Evolutionary conservation across 169 alveolate genomes (phyloP).

Genomic region (Perkinsus chesapeaki): DNA sequence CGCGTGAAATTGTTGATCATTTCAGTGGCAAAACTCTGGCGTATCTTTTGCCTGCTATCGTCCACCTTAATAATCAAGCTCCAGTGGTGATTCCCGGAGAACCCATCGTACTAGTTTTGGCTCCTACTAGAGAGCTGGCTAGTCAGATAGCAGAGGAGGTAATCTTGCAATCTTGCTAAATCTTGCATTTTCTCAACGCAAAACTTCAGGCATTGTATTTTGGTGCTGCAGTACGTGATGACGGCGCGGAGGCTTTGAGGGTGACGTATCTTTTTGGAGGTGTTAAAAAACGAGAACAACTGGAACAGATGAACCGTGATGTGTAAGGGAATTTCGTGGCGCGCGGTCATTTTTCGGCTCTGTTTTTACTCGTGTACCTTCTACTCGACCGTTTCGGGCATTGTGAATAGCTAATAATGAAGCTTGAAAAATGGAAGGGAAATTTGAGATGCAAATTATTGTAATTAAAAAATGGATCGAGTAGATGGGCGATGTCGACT

Average conservation of each 20-base stretch:
- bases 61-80: conserved; percentile 85
- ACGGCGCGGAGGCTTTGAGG: not conserved
- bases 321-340: not conserved
- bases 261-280: conserved; percentile 78
- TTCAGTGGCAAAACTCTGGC: conserved; percentile 95
- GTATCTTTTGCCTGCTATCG: conserved; percentile 90
- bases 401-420: too few species aligned
- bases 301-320: conserved; percentile 75
- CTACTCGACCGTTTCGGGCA: not conserved
- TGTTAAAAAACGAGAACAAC: conserved; percentile 77
- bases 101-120: conserved; percentile 46
- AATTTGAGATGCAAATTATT: too few species aligned
- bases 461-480: too few species aligned
- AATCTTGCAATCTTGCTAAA: not conserved
- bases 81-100: conserved; percentile 73
- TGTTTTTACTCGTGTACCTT: not conserved
- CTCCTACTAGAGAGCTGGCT: conserved; percentile 82
- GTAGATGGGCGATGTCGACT: too few species aligned
- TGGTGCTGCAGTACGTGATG: not conserved
- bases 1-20: not conserved
- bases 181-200: not conserved
- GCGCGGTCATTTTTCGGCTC: not conserved
- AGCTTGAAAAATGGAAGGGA: too few species aligned
- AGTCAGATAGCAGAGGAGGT: conserved; percentile 64
- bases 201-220: not conserved